A percentile compares a stretch with the other conserved stretches of the same genome.
phyloP scores from a whole-genome alignment of 352 stramenopile species.

The Phytophthora pluvialis region DNA sequence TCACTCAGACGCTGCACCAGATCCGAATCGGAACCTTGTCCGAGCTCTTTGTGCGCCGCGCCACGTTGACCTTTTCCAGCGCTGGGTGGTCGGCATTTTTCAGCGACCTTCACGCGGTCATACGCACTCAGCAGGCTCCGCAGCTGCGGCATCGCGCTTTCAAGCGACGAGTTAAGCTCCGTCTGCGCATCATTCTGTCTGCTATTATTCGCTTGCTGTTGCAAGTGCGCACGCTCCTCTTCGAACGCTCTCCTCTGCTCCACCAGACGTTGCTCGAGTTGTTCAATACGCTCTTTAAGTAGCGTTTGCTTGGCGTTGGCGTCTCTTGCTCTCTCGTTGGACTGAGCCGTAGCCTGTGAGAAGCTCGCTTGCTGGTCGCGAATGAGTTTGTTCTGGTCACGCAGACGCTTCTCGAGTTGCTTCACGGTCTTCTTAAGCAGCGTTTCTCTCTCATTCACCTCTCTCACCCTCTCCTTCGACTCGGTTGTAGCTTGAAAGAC shows the following conservation, averaged over 20 bases:
- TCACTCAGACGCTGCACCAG: constrained; percentile 10
- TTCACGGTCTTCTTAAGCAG: constrained; percentile 10
- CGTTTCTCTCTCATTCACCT: constrained; percentile 6
- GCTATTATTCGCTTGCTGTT: neutral
- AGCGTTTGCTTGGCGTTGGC: constrained; percentile 4
- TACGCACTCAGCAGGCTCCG: constrained; percentile 20
- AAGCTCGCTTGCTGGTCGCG: constrained; percentile 17
- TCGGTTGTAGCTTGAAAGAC: constrained; percentile 5
- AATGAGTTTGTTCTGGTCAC: constrained; percentile 10
- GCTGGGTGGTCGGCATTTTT: constrained; percentile 1
- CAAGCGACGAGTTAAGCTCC: constrained; percentile 12
- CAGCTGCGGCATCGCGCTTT: constrained; percentile 13
- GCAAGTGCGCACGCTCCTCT: constrained; percentile 4
- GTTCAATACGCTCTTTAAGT: constrained; percentile 6
- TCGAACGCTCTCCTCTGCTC: constrained; percentile 17
- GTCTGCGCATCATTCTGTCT: neutral
- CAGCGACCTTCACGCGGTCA: constrained; percentile 8
- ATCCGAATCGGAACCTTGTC: neutral
- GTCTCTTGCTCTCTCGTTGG: constrained; percentile 9
- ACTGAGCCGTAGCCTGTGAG: constrained; percentile 3
- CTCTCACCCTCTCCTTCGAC: constrained; percentile 4
- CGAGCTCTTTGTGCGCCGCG: neutral
- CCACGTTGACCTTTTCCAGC: neutral
- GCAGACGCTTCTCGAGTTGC: constrained; percentile 14
- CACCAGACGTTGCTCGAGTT: constrained; percentile 7